A percentile compares a stretch with the other conserved stretches of the same genome.
phyloP scores from a whole-genome alignment of 2,329 filamentous ascomycete species.

The Fusarium odoratissimum region DNA sequence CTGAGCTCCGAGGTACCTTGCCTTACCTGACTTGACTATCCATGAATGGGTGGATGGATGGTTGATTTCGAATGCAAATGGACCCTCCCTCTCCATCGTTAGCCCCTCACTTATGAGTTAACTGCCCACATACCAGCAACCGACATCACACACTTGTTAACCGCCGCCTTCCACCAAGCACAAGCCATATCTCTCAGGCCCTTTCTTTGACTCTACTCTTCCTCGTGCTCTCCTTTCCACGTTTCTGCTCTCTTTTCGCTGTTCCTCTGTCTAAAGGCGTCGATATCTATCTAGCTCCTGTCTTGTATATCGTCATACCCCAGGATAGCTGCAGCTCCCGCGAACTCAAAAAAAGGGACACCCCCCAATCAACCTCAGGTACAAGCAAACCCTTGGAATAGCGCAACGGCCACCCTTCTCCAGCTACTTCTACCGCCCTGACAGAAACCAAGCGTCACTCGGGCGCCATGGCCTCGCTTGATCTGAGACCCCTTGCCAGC shows the following conservation, averaged over 20 bases:
- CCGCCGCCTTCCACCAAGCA: constrained; percentile 30
- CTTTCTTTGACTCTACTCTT: constrained; percentile 6
- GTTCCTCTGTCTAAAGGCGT: not conserved
- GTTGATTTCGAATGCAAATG: constrained; percentile 10
- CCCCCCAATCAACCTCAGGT: constrained; percentile 25
- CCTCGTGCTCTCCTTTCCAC: not conserved
- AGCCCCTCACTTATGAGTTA: constrained; percentile 45
- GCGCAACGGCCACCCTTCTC: constrained; percentile 12
- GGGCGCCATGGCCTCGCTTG: constrained; percentile 31
- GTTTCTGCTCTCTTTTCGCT: not conserved
- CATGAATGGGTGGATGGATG: constrained; percentile 17
- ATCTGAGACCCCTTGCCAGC: constrained; percentile 33
- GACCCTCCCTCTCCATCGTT: constrained; percentile 35
- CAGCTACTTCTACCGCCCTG: constrained; percentile 26
- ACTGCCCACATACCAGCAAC: constrained; percentile 42
- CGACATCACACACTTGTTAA: constrained; percentile 42
- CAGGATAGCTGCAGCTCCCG: constrained; percentile 16
- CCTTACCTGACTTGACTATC: not conserved
- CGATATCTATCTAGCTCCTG: constrained; percentile 18
- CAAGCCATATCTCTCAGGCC: constrained; percentile 28
- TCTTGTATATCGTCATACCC: constrained; percentile 22
- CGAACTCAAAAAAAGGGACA: constrained; percentile 17
- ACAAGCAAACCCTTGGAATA: constrained; percentile 30
- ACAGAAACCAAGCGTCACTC: constrained; percentile 32
- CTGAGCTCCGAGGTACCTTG: not conserved